Base-by-base conservation (phyloP, 257 asterid genomes). In the Solanum sitiens region DNA sequence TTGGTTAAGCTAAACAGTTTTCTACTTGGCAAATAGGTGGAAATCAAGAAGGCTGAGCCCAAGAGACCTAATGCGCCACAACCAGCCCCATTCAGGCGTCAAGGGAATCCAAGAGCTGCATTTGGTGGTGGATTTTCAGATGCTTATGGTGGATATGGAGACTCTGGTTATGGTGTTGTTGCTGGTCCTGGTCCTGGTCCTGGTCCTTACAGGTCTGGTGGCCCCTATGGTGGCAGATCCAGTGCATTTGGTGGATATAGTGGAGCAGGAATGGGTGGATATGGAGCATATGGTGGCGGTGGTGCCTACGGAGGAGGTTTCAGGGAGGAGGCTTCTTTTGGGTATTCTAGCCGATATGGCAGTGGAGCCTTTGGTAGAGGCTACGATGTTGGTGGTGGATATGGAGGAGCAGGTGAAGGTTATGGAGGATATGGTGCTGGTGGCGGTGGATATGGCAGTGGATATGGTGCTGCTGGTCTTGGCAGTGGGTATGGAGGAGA, bases 11-110 rank as follows among this genome's bases (percentile, higher is more conserved):
- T 53, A 20, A 20, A 25, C 25, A 56, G 65, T 76, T 35, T 27
- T 73, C 11, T 86, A 47, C 83, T 71, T 87, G 77, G 77, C 85
- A 76, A 21, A 85, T 39, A 93, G 96, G 96, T 93, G 71, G 96
- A 93, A 87, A 93, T 93, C 89, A 93, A 93, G 94, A 93, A 91
- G 89, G 94, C 94, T 59, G 96, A 93, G 88, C 96, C 96, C 1
- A 93, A 92, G 91, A 93, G 93, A 87, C 91, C 85, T 33, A 72
- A 92, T 25, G 93, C 91, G 71, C 82, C 89, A 45, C 89, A 89
- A 35, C 93, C 92, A 7, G 90, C 89, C 15, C 91, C 92, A 50
- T 82, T 61, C 86, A 82, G 63, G 70, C 86, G 86, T 25, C 86
- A 82, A 50, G 70, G 45, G 33, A n/a, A 53, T 82, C 70, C 86